Conservation (phyloP, 2,329 filamentous ascomycete genomes). For the Calonectria pauciramosa region DNA sequence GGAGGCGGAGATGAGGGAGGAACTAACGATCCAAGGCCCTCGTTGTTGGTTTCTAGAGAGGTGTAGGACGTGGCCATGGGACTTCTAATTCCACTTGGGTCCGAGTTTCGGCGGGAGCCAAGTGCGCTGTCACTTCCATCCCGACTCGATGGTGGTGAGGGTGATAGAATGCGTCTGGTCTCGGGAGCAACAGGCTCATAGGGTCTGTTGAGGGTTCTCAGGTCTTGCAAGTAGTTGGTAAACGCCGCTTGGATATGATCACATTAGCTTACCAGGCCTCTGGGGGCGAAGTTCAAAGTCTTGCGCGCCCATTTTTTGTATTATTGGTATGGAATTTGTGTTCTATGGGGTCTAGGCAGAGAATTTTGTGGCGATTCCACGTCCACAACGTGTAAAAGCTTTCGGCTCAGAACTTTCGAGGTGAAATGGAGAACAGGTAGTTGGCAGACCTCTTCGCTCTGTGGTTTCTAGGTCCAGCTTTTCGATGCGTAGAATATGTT, state of each 20-base stretch:
- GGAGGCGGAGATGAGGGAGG: background rate
- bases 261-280: background rate
- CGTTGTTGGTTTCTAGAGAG: background rate
- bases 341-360: background rate
- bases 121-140: background rate
- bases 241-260: background rate
- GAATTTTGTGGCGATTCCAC: background rate
- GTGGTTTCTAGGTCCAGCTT: background rate
- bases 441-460: background rate
- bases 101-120: background rate
- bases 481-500: background rate
- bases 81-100: background rate
- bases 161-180: background rate
- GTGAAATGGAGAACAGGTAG: background rate
- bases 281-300: slow-evolving; percentile 22
- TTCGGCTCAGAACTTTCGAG: background rate
- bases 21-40: background rate
- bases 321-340: background rate
- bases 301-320: background rate
- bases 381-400: background rate
- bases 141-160: background rate
- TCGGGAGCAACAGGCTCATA: background rate
- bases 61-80: background rate
- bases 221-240: background rate
- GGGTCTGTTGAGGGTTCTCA: slow-evolving; percentile 1